Base-by-base conservation (phyloP, 306 rosid genomes). In the Alnus rubra region DNA sequence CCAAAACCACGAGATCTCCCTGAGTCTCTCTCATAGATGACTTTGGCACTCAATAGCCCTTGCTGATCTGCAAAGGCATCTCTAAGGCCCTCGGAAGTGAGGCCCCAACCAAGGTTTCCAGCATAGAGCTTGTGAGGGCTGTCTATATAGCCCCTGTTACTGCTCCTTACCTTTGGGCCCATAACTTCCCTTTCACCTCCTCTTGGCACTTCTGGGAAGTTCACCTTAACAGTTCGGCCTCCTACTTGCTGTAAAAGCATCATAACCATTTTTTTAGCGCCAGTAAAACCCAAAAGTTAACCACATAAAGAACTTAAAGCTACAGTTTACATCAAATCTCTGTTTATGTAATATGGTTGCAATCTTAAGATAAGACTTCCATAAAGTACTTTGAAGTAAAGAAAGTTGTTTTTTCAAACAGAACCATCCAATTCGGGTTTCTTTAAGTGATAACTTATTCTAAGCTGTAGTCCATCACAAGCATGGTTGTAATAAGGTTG, bases 1-100 rank as follows among this genome's bases (percentile, higher is more conserved):
- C 99, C 99, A 5, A 87, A 95, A 42, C 99, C 99, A 52, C 93
- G 88, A 68, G 96, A 90, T 79, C 94, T 89, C 86, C 97, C 93
- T 1, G 83, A 85, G 58, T 81, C 86, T 87, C 86, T 91, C 86
- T 95, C 97, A 78, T 93, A 91, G 69, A 91, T 80, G 79, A 95
- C 90, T 80, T 90, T 93, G 75, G 99, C 97, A 76, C 98, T 80
- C 91, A 95, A 78, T 53, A 93, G 5, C 62, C 99, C 98, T 18
- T 87, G 98, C 84, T 84, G 98, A 33, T 60, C 83, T 73, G 84
- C 96, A 82, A 95, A 93, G 69, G 91, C 98, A 44, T 91, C 97
- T 80, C 81, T 84, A 18, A 95, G 96, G 78, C 83, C 88, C 86
- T 88, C 86, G 47, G 99, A 91, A 76, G 88, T 90, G 58, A 95